phyloP scores from a whole-genome alignment of 768 basidiomycete genomes.

The Boletus rubropictus region DNA sequence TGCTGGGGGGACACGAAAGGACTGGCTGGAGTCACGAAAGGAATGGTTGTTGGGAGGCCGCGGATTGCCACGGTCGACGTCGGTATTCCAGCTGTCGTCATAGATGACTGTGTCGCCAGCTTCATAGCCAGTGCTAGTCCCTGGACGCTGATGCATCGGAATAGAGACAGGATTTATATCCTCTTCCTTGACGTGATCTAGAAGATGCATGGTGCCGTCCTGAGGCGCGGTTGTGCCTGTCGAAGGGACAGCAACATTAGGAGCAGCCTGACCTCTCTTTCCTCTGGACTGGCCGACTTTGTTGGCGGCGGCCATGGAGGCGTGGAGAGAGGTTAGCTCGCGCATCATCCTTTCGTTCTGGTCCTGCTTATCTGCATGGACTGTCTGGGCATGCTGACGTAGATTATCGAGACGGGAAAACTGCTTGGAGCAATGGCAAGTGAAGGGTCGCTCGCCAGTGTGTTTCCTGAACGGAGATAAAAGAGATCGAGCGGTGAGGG shows the following conservation, averaged over 20 bases:
- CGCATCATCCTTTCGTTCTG: constrained; percentile 91
- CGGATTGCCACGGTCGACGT: constrained; percentile 35
- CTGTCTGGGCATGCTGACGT: constrained; percentile 94
- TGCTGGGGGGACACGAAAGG: constrained; percentile 65
- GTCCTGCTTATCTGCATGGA: constrained; percentile 90
- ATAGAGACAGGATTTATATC: constrained; percentile 28
- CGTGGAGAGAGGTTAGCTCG: constrained; percentile 77
- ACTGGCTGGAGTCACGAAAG: constrained; percentile 78
- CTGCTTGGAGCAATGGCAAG: constrained; percentile 92
- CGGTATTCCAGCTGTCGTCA: constrained; percentile 32
- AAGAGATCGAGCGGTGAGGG: constrained; percentile 20
- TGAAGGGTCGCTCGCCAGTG: constrained; percentile 94
- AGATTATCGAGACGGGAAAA: constrained; percentile 96
- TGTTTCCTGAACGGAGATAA: constrained; percentile 67
- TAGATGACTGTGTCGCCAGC: constrained; percentile 34
- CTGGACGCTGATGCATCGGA: constrained; percentile 49
- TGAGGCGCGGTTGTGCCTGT: constrained; percentile 12
- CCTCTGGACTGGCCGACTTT: constrained; percentile 35
- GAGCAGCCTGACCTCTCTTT: constrained; percentile 33
- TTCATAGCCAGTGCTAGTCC: constrained; percentile 73
- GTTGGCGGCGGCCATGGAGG: constrained; percentile 61
- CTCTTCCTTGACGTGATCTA: constrained; percentile 39
- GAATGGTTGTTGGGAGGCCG: constrained; percentile 49
- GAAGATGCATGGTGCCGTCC: constrained; percentile 14
- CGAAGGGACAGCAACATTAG: not conserved